These are phyloP conservation scores for Gossypium mustelinum DNA, from an alignment of 345 rosid genomes.

Conservation along the genomic window DNA sequence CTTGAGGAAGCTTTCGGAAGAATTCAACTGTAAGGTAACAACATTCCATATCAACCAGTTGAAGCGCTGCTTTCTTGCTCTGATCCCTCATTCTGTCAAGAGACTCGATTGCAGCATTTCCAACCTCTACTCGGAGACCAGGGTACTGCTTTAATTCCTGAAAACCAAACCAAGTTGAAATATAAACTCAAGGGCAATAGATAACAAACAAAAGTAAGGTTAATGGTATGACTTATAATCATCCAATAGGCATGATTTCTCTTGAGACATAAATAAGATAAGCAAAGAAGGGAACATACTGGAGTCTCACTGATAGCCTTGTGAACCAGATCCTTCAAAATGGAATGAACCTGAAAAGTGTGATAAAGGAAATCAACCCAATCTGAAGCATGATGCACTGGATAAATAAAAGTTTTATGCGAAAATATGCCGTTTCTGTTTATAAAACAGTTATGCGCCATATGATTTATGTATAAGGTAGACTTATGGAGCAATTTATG, in stretches of 20 bases:
- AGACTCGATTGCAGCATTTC: conserved; percentile 85
- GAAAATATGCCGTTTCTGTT: background rate
- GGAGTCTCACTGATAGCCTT: conserved; percentile 82
- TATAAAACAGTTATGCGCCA: background rate
- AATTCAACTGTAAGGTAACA: conserved; percentile 96
- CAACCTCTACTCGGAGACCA: conserved; percentile 83
- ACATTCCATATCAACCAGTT: conserved; percentile 92
- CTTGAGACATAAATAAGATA: background rate
- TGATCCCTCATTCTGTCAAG: conserved; percentile 85
- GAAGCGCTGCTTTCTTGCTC: conserved; percentile 87
- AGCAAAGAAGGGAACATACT: conserved; percentile 42
- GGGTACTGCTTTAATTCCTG: conserved; percentile 98
- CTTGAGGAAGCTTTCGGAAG: conserved; percentile 98
- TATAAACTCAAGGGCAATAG: background rate
- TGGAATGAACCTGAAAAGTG: conserved; percentile 55
- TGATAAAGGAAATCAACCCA: background rate
- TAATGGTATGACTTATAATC: background rate
- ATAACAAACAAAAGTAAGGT: background rate
- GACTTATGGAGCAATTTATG: background rate
- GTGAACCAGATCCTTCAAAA: conserved; percentile 94
- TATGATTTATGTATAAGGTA: background rate
- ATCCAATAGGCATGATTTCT: conserved; percentile 2
- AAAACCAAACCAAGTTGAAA: conserved; percentile 19
- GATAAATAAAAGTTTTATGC: background rate
- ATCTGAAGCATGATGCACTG: background rate